Evolutionary conservation across 768 basidiomycete genomes (phyloP), one percentile per base, ranked within the genome.

Genomic region (Auriculariales sp.): DNA sequence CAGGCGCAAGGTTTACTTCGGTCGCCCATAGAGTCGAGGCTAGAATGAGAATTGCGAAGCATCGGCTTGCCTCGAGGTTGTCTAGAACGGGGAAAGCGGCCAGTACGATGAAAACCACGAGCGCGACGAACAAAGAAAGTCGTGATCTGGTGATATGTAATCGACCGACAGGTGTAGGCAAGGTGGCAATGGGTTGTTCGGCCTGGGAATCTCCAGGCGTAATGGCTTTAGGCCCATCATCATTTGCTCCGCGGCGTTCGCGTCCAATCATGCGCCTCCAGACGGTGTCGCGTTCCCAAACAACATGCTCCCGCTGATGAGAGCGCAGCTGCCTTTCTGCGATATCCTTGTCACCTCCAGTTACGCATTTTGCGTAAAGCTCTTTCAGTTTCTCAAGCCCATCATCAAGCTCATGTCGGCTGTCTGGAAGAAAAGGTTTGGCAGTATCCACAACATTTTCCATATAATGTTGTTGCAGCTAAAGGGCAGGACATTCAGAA

Each of bases 271-370:
- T 93, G 63, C 89, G 83, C 24, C 90, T 74, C 95, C 95, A 99
- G 11, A 98, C 83, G 1, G 95, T 99, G 59, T 98, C 92, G 28
- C 95, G 78, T 59, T 98, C 94, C 81, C 93, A 94, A 3, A 94
- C 93, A 54, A 94, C 85, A 60, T 90, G 84, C 64, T 97, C 92
- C 17, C 90, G 79, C 50, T 93, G 81, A 61, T 93, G 80, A 14
- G 90, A 71, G 54, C 80, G 79, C 39, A 99, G 75, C 60, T 94
- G 87, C 55, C 86, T 80, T 35, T 78, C 73, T 0, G 93, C 93
- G 15, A 74, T 61, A 2, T 69, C 64, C 19, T 66, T 58, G 63
- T 98, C 85, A 7, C 81, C 84, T 2, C 70, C 71, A 0, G 86
- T 81, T 27, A 93, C 85, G 54, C 94, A 90, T 57, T 84, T 82